Conservation (phyloP, 1,139 yeast species). For the Pichia sp. region DNA sequence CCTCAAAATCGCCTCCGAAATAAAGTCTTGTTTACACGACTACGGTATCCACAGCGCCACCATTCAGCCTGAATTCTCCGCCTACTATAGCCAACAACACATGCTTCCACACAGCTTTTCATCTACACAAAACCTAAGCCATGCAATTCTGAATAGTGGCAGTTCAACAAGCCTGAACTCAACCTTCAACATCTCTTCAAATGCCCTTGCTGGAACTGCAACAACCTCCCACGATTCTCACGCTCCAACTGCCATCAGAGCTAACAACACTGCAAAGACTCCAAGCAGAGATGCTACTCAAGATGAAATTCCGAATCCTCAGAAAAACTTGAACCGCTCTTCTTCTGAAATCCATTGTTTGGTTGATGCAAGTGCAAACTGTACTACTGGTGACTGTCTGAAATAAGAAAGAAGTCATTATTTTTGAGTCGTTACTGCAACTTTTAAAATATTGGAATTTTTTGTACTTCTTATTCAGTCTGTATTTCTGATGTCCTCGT, state of each 20-base stretch:
- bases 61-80: constrained; percentile 80
- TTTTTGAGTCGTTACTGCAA: no score
- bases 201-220: not conserved
- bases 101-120: constrained; percentile 29
- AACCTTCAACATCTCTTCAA: constrained; percentile 12
- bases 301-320: constrained; percentile 9
- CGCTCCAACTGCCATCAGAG: constrained; percentile 1
- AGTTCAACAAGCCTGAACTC: constrained; percentile 9
- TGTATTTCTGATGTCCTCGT: not conserved
- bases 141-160: constrained; percentile 6
- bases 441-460: not conserved
- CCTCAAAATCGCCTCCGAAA: constrained; percentile 65
- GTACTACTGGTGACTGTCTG: constrained; percentile 41
- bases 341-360: constrained; percentile 34
- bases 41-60: constrained; percentile 92
- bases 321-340: not conserved
- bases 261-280: not conserved
- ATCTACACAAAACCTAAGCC: constrained; percentile 23
- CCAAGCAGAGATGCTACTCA: constrained; percentile 18
- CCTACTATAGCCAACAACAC: constrained; percentile 28
- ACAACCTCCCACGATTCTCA: constrained; percentile 3
- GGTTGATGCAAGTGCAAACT: constrained; percentile 44
- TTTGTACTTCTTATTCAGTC: not conserved
- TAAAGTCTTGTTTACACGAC: constrained; percentile 73
- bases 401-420: constrained; percentile 4